A percentile compares a stretch with the other conserved stretches of the same genome.
Evolutionary conservation across 2,329 filamentous ascomycete genomes (phyloP).

Genomic region (Lecanicillium sp.): DNA sequence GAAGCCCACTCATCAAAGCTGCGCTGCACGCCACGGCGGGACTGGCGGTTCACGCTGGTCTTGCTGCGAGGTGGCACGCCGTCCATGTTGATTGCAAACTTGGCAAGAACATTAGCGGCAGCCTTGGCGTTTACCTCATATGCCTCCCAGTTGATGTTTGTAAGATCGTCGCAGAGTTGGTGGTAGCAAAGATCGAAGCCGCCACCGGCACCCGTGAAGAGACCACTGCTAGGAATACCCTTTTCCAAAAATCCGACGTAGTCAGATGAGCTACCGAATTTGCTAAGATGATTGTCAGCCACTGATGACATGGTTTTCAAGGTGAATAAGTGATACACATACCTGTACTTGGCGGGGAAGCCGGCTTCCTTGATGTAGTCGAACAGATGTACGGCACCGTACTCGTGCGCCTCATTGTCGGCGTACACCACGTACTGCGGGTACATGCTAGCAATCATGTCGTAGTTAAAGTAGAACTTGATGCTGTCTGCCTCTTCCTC

Average conservation of each 20-base stretch:
- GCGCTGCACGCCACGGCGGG: slow-evolving; percentile 16
- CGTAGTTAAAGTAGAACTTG: slow-evolving; percentile 61
- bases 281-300: slow-evolving; percentile 5
- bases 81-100: slow-evolving; percentile 26
- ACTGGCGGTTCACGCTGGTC: slow-evolving; percentile 19
- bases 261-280: slow-evolving; percentile 30
- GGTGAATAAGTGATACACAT: slow-evolving; percentile 1
- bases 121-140: slow-evolving; percentile 30
- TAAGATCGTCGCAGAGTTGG: slow-evolving; percentile 29
- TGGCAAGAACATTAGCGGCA: slow-evolving; percentile 43
- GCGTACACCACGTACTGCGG: slow-evolving; percentile 32
- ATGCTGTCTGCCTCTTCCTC: slow-evolving; percentile 43
- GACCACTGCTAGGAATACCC: slow-evolving; percentile 30
- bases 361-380: slow-evolving; percentile 28
- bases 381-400: slow-evolving; percentile 25
- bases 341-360: slow-evolving; percentile 23
- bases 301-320: slow-evolving; percentile 1
- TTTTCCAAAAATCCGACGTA: slow-evolving; percentile 32
- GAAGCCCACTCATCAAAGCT: slow-evolving; percentile 18
- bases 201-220: slow-evolving; percentile 31
- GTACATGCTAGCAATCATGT: slow-evolving; percentile 54
- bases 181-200: slow-evolving; percentile 31
- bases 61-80: slow-evolving; percentile 24
- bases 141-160: slow-evolving; percentile 33
- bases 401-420: slow-evolving; percentile 28